Evolutionary conservation across 257 asterid species (phyloP).

Genomic region (Solanum medicagineum): DNA sequence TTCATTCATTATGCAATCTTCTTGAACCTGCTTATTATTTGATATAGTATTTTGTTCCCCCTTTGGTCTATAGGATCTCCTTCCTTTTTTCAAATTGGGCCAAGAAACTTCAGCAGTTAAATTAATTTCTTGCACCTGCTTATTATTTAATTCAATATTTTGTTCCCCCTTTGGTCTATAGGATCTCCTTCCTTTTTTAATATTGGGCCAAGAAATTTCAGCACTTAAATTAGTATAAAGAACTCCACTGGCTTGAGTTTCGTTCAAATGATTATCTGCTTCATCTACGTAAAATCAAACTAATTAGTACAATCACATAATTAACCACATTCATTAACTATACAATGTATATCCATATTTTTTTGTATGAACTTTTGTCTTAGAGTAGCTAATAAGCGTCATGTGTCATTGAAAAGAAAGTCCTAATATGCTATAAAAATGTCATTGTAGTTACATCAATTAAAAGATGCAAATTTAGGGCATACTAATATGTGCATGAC

Average conservation of each 20-base stretch:
- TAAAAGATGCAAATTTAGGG: neutral
- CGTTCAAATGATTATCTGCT: too few relatives aligned
- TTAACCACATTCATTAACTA: too few relatives aligned
- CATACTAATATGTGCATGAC: neutral
- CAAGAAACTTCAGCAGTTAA: neutral
- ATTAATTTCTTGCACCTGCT: neutral
- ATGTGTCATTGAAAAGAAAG: too few relatives aligned
- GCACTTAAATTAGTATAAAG: neutral
- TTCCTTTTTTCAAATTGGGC: neutral
- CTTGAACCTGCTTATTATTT: neutral
- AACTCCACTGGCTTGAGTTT: neutral
- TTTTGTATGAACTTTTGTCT: too few relatives aligned
- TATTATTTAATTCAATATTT: neutral
- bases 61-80: neutral
- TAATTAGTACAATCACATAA: too few relatives aligned
- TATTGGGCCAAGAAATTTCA: neutral
- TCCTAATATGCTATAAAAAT: neutral
- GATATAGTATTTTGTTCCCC: neutral
- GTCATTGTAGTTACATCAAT: neutral
- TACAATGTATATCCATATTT: too few relatives aligned
- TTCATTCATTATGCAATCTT: neutral
- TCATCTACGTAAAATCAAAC: too few relatives aligned
- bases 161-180: neutral
- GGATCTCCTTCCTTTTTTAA: neutral
- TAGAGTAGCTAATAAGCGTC: too few relatives aligned